Evolutionary conservation across 1,139 yeast species (phyloP).

Genomic region (Candida sojae): DNA sequence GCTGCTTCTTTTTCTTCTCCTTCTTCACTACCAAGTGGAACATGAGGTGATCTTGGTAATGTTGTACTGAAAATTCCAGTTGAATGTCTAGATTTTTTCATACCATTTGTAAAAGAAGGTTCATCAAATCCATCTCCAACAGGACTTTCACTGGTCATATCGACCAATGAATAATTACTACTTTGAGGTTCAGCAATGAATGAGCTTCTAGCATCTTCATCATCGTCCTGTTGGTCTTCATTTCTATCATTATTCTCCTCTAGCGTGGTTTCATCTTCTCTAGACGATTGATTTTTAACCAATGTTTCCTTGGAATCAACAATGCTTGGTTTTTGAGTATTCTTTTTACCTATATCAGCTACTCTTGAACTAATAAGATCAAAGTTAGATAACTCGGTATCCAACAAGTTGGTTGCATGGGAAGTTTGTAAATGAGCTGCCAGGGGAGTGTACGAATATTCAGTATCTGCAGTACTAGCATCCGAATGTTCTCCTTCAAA

Average conservation of each 20-base stretch:
- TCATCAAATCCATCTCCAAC: constrained; percentile 11
- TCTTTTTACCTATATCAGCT: constrained; percentile 32
- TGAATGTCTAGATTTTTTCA: constrained; percentile 23
- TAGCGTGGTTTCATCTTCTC: constrained; percentile 1
- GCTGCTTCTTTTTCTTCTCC: constrained; percentile 1
- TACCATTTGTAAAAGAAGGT: constrained; percentile 7
- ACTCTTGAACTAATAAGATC: constrained; percentile 34
- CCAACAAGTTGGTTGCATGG: constrained; percentile 13
- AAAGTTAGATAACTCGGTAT: constrained; percentile 29
- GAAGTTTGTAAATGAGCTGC: constrained; percentile 2
- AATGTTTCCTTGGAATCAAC: constrained; percentile 33
- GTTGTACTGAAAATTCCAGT: constrained; percentile 31
- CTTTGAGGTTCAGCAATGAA: constrained; percentile 4
- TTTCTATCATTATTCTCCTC: constrained; percentile 6
- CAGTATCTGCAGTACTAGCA: constrained; percentile 24
- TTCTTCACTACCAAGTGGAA: constrained; percentile 13
- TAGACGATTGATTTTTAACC: constrained; percentile 8
- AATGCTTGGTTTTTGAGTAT: constrained; percentile 25
- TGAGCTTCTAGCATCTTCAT: constrained; percentile 11
- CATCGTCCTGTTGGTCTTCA: constrained; percentile 13
- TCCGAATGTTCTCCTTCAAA: constrained; percentile 25
- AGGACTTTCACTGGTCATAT: constrained; percentile 5
- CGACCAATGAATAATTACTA: constrained; percentile 4
- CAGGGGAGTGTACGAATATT: constrained; percentile 14
- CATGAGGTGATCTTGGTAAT: constrained; percentile 12